These are phyloP conservation scores for Ceratobasidium sp. DNA, from an alignment of 1,284 basidiomycete species.

Conservation along the genomic window DNA sequence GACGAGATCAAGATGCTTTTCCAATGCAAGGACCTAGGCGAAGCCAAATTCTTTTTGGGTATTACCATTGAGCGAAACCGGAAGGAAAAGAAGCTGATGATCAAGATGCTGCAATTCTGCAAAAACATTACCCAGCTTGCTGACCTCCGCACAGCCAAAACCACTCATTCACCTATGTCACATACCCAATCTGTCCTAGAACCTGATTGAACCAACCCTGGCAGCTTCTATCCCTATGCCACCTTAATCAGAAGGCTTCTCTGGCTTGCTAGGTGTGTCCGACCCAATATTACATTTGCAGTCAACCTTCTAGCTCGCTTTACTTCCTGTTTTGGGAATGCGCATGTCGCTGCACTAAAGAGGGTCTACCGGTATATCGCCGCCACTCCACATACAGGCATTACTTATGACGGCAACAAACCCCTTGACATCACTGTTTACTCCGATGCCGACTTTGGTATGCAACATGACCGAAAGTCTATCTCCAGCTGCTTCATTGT, in stretches of 20 bases:
- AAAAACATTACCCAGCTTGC: slow-evolving; percentile 34
- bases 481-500: background rate
- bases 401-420: slow-evolving; percentile 31
- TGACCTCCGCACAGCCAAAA: slow-evolving; percentile 10
- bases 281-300: slow-evolving; percentile 5
- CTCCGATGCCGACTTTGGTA: slow-evolving; percentile 21
- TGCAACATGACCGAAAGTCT: slow-evolving; percentile 10
- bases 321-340: background rate
- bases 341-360: background rate
- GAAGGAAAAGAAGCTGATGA: slow-evolving; percentile 27
- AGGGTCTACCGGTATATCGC: slow-evolving; percentile 12
- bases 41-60: slow-evolving; percentile 44
- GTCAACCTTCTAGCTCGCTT: slow-evolving; percentile 2
- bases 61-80: slow-evolving; percentile 28
- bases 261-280: background rate
- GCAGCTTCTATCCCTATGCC: slow-evolving; percentile 14
- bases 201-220: slow-evolving; percentile 8
- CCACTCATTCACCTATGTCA: background rate
- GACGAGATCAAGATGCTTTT: background rate
- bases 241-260: slow-evolving; percentile 7
- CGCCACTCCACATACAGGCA: slow-evolving; percentile 4
- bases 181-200: background rate
- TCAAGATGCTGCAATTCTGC: slow-evolving; percentile 24
- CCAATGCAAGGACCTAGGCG: slow-evolving; percentile 44
- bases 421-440: slow-evolving; percentile 25